A percentile compares a stretch with the other conserved stretches of the same genome.
Evolutionary conservation across 441 rosid genomes (phyloP).

Genomic region (Brassica balearica): DNA sequence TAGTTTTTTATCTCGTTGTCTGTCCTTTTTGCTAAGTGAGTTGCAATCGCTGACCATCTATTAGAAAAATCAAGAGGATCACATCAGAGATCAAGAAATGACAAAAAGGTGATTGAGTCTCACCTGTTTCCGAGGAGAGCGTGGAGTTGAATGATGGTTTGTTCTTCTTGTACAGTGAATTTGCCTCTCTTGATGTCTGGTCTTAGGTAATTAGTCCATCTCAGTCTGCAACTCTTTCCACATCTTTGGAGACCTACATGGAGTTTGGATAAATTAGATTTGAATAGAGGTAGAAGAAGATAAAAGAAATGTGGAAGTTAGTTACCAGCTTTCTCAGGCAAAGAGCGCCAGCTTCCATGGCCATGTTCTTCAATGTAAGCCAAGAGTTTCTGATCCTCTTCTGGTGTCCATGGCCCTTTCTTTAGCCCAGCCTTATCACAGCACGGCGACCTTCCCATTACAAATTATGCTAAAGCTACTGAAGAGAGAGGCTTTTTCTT

Average conservation of each 20-base stretch:
- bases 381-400: conserved; percentile 95
- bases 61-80: not conserved
- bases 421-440: conserved; percentile 93
- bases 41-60: conserved; percentile 94
- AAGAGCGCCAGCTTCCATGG: conserved; percentile 97
- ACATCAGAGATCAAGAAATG: not conserved
- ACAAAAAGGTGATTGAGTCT: not conserved
- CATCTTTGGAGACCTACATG: conserved; percentile 89
- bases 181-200: conserved; percentile 98
- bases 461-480: conserved; percentile 11
- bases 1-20: conserved; percentile 98
- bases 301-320: not conserved
- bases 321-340: conserved; percentile 93
- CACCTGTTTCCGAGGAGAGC: conserved; percentile 99
- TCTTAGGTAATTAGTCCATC: conserved; percentile 98
- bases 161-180: conserved; percentile 94
- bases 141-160: conserved; percentile 97
- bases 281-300: not conserved
- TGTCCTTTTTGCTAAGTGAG: conserved; percentile 89
- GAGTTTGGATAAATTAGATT: not conserved
- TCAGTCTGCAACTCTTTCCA: conserved; percentile 97
- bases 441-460: conserved; percentile 94
- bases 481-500: not conserved
- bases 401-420: conserved; percentile 99
- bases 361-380: conserved; percentile 96